A percentile compares a stretch with the other conserved stretches of the same genome.
phyloP scores from a whole-genome alignment of 768 basidiomycete species.

The Crepidotus variabilis region DNA sequence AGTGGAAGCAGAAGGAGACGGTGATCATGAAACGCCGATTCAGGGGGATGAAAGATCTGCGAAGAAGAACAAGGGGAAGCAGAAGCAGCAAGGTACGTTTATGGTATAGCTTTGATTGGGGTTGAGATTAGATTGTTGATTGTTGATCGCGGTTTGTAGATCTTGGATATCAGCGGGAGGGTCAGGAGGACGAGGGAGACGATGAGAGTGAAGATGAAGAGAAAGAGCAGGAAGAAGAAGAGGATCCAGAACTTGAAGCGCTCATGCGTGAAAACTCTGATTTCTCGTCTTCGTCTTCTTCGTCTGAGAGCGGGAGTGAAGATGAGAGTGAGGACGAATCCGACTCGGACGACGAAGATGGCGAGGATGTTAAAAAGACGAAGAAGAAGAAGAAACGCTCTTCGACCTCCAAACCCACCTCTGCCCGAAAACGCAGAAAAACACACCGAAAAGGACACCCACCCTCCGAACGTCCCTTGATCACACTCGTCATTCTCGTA shows the following conservation, averaged over 20 bases:
- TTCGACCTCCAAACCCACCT: too few relatives aligned
- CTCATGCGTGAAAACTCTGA: conserved; percentile 42
- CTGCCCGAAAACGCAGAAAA: too few relatives aligned
- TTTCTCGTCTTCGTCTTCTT: conserved; percentile 27
- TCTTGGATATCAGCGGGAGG: too few relatives aligned
- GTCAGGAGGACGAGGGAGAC: conserved; percentile 6
- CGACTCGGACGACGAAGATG: conserved; percentile 9
- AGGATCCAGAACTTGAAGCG: conserved; percentile 37
- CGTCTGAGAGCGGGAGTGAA: conserved; percentile 27
- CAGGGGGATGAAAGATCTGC: neutral
- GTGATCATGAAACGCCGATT: too few relatives aligned
- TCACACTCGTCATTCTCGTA: conserved; percentile 64
- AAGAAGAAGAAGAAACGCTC: conserved; percentile 13
- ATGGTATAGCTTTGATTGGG: too few relatives aligned
- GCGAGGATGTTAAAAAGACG: conserved; percentile 8
- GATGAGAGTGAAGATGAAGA: too few relatives aligned
- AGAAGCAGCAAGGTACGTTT: conserved; percentile 5
- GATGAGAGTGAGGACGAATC: conserved; percentile 10
- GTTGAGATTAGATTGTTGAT: too few relatives aligned
- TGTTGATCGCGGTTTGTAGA: too few relatives aligned
- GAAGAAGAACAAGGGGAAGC: conserved; percentile 16
- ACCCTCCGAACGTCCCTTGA: conserved; percentile 35
- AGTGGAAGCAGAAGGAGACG: too few relatives aligned
- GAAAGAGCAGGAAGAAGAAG: conserved; percentile 11
- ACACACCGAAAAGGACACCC: conserved; percentile 15